A percentile compares a stretch with the other conserved stretches of the same genome.
Evolutionary conservation across 2,329 filamentous ascomycete species (phyloP).

Genomic region (Daldinia eschscholtzii): DNA sequence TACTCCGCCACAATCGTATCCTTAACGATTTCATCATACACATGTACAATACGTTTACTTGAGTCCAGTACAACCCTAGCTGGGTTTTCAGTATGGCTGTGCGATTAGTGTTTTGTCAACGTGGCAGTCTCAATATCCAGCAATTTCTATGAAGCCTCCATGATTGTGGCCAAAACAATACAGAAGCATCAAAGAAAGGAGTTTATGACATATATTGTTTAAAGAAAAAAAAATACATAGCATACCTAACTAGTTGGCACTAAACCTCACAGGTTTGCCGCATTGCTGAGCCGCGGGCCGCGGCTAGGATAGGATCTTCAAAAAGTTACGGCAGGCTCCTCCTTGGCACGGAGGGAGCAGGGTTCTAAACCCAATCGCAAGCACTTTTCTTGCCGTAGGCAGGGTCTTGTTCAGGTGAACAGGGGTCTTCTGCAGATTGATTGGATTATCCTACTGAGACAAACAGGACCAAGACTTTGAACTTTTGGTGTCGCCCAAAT

Average conservation of each 20-base stretch:
- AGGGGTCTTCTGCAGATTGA: constrained; percentile 49
- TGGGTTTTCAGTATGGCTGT: constrained; percentile 44
- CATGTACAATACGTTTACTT: not conserved
- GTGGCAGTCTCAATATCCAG: constrained; percentile 48
- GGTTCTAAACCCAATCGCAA: constrained; percentile 49
- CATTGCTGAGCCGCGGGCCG: constrained; percentile 37
- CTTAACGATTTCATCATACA: constrained; percentile 16
- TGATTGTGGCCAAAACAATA: constrained; percentile 6
- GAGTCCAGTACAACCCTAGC: not conserved
- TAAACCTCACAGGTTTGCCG: constrained; percentile 17
- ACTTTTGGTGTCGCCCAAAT: constrained; percentile 45
- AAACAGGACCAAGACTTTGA: constrained; percentile 40
- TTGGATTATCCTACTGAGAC: constrained; percentile 48
- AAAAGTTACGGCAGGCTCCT: constrained; percentile 46
- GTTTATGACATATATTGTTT: constrained; percentile 13
- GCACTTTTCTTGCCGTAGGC: constrained; percentile 45
- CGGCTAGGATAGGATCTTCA: constrained; percentile 38
- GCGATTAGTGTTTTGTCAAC: constrained; percentile 46
- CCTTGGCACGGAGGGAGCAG: constrained; percentile 42
- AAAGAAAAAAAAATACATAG: not conserved
- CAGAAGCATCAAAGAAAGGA: constrained; percentile 19
- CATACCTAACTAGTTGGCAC: not conserved
- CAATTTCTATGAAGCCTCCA: constrained; percentile 8
- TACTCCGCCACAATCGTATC: constrained; percentile 50
- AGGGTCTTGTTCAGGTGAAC: constrained; percentile 49